These are phyloP conservation scores for Calonectria fujianensis DNA, from an alignment of 2,329 filamentous ascomycete species.

Conservation along the genomic window DNA sequence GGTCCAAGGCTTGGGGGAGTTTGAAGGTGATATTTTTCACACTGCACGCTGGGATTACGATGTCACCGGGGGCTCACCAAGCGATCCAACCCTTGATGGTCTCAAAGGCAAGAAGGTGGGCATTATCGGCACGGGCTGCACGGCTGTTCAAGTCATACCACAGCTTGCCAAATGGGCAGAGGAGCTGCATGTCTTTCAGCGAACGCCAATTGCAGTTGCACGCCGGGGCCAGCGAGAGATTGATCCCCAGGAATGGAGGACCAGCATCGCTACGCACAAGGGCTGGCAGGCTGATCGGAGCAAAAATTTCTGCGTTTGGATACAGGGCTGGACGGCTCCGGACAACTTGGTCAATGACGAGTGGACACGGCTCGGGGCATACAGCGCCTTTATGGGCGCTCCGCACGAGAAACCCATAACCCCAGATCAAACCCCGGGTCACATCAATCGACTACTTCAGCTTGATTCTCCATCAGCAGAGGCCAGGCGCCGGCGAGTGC, in stretches of 20 bases:
- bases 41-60: constrained; percentile 4
- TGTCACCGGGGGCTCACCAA: background rate
- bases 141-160: background rate
- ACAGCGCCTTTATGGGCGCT: constrained; percentile 8
- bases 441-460: background rate
- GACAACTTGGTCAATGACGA: constrained; percentile 2
- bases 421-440: background rate
- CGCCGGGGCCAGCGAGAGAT: background rate
- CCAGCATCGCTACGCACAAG: background rate
- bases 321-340: constrained; percentile 3
- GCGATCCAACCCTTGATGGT: background rate
- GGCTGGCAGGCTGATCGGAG: constrained; percentile 5
- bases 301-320: background rate
- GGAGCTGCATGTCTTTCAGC: background rate
- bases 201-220: constrained; percentile 3
- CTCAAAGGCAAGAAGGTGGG: background rate
- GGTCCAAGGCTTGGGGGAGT: background rate
- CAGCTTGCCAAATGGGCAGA: background rate
- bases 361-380: background rate
- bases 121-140: background rate
- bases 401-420: background rate
- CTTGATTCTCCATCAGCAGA: background rate
- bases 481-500: background rate
- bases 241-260: background rate
- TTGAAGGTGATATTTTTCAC: background rate